phyloP scores from a whole-genome alignment of 305 asterid species.

The Fraxinus greggii region DNA sequence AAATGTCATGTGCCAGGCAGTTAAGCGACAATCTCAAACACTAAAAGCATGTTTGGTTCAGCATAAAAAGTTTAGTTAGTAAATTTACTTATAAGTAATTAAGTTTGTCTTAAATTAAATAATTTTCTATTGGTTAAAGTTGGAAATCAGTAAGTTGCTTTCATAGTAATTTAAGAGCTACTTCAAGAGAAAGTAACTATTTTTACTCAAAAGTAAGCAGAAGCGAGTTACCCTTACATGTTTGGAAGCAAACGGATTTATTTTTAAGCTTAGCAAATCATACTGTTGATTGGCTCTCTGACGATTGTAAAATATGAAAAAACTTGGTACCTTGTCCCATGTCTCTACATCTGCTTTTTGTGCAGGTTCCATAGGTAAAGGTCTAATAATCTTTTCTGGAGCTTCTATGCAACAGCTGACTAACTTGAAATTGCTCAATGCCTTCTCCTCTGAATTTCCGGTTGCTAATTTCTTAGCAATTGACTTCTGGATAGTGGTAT shows the following conservation, averaged over 20 bases:
- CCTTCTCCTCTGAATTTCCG: conserved; percentile 5
- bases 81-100: not conserved
- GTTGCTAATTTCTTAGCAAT: not conserved
- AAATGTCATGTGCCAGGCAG: conserved; percentile 5
- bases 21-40: not conserved
- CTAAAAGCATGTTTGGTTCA: not conserved
- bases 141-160: not conserved
- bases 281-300: not conserved
- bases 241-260: not conserved
- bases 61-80: not conserved
- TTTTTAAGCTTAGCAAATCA: not conserved
- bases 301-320: not conserved
- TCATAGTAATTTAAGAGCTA: not conserved
- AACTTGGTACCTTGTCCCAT: conserved; percentile 3
- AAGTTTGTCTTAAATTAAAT: not conserved
- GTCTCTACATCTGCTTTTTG: not conserved
- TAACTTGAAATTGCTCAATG: not conserved
- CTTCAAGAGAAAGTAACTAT: not conserved
- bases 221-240: not conserved
- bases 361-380: not conserved
- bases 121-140: not conserved
- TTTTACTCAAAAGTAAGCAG: not conserved
- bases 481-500: conserved; percentile 12
- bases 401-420: not conserved
- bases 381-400: not conserved